A percentile compares a stretch with the other conserved stretches of the same genome.
Conservation (phyloP, 2,329 filamentous ascomycete species). For the Blastomyces emzantsi region DNA sequence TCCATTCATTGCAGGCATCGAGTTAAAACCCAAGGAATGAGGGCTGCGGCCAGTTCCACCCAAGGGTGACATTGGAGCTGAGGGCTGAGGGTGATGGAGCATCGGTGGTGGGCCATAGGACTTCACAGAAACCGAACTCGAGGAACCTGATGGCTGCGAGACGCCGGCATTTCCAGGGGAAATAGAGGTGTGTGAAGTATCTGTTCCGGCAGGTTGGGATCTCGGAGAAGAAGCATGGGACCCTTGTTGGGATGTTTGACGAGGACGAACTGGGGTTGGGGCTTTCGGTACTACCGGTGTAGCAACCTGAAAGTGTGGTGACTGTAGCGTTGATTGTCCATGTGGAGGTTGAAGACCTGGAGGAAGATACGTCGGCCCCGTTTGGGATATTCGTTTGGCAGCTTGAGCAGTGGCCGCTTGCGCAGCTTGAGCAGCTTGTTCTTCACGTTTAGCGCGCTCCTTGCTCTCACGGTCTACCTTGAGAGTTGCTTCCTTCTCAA, state of each 20-base stretch:
- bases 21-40: constrained; percentile 41
- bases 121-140: constrained; percentile 56
- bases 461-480: constrained; percentile 41
- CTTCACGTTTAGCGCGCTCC: constrained; percentile 40
- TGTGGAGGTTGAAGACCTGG: constrained; percentile 47
- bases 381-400: constrained; percentile 50
- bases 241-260: constrained; percentile 71
- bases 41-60: constrained; percentile 53
- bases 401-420: constrained; percentile 16
- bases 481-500: constrained; percentile 43
- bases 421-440: constrained; percentile 25
- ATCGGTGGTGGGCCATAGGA: constrained; percentile 42
- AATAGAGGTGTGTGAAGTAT: constrained; percentile 56
- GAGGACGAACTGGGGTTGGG: constrained; percentile 66
- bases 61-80: constrained; percentile 56
- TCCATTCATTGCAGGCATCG: constrained; percentile 47
- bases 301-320: constrained; percentile 68
- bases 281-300: constrained; percentile 77
- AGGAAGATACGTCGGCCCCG: constrained; percentile 47
- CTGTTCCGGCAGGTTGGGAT: constrained; percentile 36
- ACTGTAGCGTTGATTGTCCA: constrained; percentile 50
- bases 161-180: constrained; percentile 55
- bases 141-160: constrained; percentile 55
- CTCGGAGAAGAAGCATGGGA: constrained; percentile 59
- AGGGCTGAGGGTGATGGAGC: constrained; percentile 50